A percentile compares a stretch with the other conserved stretches of the same genome.
Conservation (phyloP, 345 rosid genomes). For the Linum lewisii region DNA sequence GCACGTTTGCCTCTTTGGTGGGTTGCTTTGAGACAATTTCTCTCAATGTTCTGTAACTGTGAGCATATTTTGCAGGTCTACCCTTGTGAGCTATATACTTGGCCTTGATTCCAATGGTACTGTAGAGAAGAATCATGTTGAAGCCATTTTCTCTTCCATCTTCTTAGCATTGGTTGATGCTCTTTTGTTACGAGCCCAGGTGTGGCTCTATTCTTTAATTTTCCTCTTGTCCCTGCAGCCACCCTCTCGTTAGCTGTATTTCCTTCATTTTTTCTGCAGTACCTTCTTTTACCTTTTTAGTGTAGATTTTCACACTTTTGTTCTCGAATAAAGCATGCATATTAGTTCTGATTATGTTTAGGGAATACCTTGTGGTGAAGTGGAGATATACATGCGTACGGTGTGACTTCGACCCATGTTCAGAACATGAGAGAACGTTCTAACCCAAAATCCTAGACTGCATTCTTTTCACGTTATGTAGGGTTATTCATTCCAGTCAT, state of each 20-base stretch:
- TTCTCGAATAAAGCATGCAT: neutral
- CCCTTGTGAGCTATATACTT: slow-evolving; percentile 65
- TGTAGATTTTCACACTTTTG: neutral
- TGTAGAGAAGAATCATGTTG: slow-evolving; percentile 35
- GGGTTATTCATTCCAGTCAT: neutral
- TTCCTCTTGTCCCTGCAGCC: neutral
- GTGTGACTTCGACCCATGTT: neutral
- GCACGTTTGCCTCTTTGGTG: neutral
- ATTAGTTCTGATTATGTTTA: neutral
- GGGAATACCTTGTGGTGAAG: neutral
- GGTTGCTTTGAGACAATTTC: neutral
- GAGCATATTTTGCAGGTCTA: slow-evolving; percentile 42
- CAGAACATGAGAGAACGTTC: neutral
- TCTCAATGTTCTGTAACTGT: neutral
- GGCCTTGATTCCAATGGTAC: slow-evolving; percentile 36
- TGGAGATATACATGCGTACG: neutral
- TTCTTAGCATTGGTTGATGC: slow-evolving; percentile 75
- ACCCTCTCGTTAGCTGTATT: no score
- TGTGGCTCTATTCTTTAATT: slow-evolving; percentile 19
- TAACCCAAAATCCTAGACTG: neutral
- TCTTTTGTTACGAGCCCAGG: slow-evolving; percentile 86
- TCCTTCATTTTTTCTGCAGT: neutral
- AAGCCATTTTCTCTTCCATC: slow-evolving; percentile 57
- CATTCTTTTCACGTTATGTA: neutral
- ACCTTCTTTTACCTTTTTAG: neutral